Base-by-base conservation (phyloP, 225 moss, liverwort and hornwort species). In the Anthoceros angustus region DNA sequence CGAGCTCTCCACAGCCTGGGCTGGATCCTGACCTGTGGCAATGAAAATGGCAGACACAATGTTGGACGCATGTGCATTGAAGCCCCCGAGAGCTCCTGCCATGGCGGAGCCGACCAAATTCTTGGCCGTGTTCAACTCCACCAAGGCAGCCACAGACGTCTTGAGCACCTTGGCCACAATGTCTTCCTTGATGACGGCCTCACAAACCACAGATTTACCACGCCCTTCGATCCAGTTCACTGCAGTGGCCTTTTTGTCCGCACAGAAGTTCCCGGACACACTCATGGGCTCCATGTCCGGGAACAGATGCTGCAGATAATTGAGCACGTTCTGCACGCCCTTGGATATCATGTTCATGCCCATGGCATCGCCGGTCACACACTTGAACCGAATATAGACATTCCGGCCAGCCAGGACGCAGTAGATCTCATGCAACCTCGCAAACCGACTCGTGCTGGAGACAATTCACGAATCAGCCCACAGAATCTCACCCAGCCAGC, bases 271-370 rank as follows among this genome's bases (percentile, higher is more conserved):
- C 25, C 84, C 84, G 79, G 82, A 85, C 9, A 85, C 73, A 63
- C 84, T 85, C 63, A 85, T 72, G 67, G 75, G 18, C 74, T 85
- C 82, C 84, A 85, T 85, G 38, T 85, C 84, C 6, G 75, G 77
- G 68, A 82, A 77, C 6, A 77, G 46, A 73, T 80, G 75, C 70
- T 80, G 83, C 62, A 86, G 80, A 70, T 86, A 86, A 42, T 77
- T 72, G 64, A 86, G 71, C 21, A 86, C 80, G 21, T 82, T 82
- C 61, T 85, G 84, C 0, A 85, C 84, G 9, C 84, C 84, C 46
- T 85, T 85, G 2, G 84, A 82, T 63, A 85, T 79, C 84, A 85
- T 85, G 70, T 85, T 85, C 84, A 85, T 85, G 62, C 84, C 84
- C 84, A 85, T 85, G 10, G 84, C 84, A 63, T 85, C 84, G 24